phyloP scores from a whole-genome alignment of 2,329 filamentous ascomycete species.

The Bipolaris gigantea region DNA sequence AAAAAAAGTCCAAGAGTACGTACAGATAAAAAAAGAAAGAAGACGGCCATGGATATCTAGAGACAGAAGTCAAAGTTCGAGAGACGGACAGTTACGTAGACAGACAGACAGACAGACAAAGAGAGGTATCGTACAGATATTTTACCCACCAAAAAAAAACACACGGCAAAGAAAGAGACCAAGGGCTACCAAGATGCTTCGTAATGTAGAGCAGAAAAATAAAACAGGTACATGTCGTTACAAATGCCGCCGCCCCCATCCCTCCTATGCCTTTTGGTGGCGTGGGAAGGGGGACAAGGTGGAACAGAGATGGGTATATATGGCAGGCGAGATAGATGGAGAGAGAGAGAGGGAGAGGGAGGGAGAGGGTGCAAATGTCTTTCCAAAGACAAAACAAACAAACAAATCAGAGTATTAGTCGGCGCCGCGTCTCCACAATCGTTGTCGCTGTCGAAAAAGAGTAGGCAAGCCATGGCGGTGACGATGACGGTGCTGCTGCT shows the following conservation, averaged over 20 bases:
- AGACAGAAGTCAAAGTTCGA: no score
- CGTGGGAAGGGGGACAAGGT: background rate
- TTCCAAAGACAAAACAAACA: background rate
- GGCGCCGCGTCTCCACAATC: background rate
- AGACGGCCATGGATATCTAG: no score
- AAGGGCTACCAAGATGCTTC: background rate
- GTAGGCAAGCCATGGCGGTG: no score
- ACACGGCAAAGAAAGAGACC: background rate
- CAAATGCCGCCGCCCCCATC: background rate
- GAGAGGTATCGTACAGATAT: background rate
- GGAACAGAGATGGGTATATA: conserved; percentile 7
- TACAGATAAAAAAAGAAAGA: no score
- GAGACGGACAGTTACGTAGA: background rate
- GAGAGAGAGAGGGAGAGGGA: background rate
- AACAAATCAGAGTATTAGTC: background rate
- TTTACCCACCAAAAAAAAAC: background rate
- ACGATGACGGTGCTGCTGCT: conserved; percentile 5
- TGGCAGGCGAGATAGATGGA: background rate
- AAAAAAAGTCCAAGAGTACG: no score
- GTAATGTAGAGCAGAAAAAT: background rate
- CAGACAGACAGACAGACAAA: background rate
- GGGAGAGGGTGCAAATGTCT: background rate
- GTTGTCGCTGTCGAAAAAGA: background rate
- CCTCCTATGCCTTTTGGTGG: background rate
- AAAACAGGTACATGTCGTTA: conserved; percentile 4